These are phyloP conservation scores for Pythium pectinolyticum DNA, from an alignment of 352 stramenopile species.

Conservation along the genomic window DNA sequence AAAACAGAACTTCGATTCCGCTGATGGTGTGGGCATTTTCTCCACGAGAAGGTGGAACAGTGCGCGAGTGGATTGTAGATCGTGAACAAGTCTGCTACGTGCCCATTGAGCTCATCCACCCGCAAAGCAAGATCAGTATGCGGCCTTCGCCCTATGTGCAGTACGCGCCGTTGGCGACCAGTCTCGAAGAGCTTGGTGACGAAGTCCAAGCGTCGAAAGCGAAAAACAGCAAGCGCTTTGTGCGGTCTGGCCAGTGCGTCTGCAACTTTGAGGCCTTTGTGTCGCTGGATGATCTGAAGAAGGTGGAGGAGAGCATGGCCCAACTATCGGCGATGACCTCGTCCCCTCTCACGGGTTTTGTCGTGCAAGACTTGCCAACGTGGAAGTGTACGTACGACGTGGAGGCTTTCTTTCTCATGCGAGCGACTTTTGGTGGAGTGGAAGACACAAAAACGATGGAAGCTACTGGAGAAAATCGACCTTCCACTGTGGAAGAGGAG, in stretches of 20 bases:
- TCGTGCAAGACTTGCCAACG: slow-evolving; percentile 79
- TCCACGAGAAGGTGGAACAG: slow-evolving; percentile 60
- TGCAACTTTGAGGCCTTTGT: slow-evolving; percentile 84
- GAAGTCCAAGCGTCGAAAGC: slow-evolving; percentile 67
- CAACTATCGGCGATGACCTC: slow-evolving; percentile 38
- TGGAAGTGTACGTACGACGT: slow-evolving; percentile 90
- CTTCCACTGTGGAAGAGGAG: slow-evolving; percentile 26
- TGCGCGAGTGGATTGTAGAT: slow-evolving; percentile 83
- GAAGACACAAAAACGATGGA: slow-evolving; percentile 41
- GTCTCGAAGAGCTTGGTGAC: slow-evolving; percentile 76
- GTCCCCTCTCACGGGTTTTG: slow-evolving; percentile 67
- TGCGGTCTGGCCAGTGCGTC: slow-evolving; percentile 68
- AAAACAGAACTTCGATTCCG: slow-evolving; percentile 85
- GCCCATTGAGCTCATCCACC: slow-evolving; percentile 81
- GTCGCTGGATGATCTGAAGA: slow-evolving; percentile 61
- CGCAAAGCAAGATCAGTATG: slow-evolving; percentile 87
- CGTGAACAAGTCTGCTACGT: slow-evolving; percentile 81
- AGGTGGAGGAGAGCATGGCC: slow-evolving; percentile 38
- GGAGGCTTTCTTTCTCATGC: slow-evolving; percentile 87
- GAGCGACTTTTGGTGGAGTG: slow-evolving; percentile 69
- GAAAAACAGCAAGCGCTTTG: slow-evolving; percentile 81
- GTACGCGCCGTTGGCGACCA: slow-evolving; percentile 80
- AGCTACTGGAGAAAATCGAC: slow-evolving; percentile 27
- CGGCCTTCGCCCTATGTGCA: slow-evolving; percentile 81
- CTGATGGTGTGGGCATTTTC: slow-evolving; percentile 89